Percentiles rank a stretch among this genome's conserved stretches.
These are phyloP conservation scores for Paraurostyla sp. DNA, from an alignment of 73 alveolate species.

Conservation along the genomic window DNA sequence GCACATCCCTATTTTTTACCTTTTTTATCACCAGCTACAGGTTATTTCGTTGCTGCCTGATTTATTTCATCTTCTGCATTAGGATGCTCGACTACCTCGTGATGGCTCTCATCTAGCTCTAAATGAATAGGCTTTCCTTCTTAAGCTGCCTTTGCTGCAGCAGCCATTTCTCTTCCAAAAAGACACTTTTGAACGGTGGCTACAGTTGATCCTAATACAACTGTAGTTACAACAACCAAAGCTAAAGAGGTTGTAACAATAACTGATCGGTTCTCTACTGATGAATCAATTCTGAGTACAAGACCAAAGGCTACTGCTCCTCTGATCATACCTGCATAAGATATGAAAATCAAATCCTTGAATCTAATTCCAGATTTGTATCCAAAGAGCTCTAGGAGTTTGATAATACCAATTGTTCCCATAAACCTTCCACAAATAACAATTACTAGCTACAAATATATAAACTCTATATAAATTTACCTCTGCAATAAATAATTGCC, in stretches of 20 bases:
- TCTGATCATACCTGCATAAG: constrained; percentile 87
- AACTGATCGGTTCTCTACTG: constrained; percentile 70
- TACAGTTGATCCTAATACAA: constrained; percentile 63
- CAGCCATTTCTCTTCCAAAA: constrained; percentile 38
- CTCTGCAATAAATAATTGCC: constrained; percentile 65
- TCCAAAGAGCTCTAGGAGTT: constrained; percentile 47
- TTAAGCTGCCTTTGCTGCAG: not conserved
- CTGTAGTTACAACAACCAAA: constrained; percentile 67
- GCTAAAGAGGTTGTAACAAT: constrained; percentile 74
- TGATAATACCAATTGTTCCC: constrained; percentile 74
- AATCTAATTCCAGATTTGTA: constrained; percentile 65
- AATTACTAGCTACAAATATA: constrained; percentile 56
- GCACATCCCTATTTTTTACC: not conserved
- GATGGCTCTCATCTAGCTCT: constrained; percentile 36
- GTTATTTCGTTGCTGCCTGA: not conserved
- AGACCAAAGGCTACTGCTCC: constrained; percentile 96
- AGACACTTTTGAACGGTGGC: constrained; percentile 50
- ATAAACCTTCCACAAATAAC: constrained; percentile 67
- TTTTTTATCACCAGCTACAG: not conserved
- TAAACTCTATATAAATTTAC: too few species aligned
- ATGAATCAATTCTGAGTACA: constrained; percentile 77
- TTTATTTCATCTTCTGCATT: constrained; percentile 31
- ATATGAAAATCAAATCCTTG: constrained; percentile 65
- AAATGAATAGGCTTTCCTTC: not conserved
- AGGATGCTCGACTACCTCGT: constrained; percentile 60